A percentile compares a stretch with the other conserved stretches of the same genome.
phyloP scores from a whole-genome alignment of 2,329 filamentous ascomycete species.

The Purpureocillium takamizusanense region DNA sequence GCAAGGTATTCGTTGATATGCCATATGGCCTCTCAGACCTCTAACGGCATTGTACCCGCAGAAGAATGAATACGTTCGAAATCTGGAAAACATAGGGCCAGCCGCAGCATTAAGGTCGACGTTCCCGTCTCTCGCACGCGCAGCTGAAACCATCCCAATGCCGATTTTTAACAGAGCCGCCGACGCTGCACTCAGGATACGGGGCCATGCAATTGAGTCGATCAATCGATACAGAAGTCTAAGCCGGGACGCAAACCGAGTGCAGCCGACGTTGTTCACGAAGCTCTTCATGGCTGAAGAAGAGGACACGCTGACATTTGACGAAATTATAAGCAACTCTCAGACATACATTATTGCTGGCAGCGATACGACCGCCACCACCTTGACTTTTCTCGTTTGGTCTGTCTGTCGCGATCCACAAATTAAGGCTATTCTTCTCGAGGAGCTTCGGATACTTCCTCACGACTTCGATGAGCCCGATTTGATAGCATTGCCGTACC shows the following conservation, averaged over 20 bases:
- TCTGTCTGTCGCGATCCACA: constrained; percentile 19
- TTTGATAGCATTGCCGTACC: constrained; percentile 21
- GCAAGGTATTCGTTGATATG: constrained; percentile 25
- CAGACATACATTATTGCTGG: constrained; percentile 37
- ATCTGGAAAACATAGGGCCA: constrained; percentile 20
- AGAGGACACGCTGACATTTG: constrained; percentile 11
- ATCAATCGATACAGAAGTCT: constrained; percentile 15
- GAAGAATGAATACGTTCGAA: constrained; percentile 26
- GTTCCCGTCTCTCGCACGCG: constrained; percentile 16
- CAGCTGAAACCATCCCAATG: constrained; percentile 12
- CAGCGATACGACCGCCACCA: constrained; percentile 40
- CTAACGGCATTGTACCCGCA: neutral
- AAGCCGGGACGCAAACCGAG: constrained; percentile 9
- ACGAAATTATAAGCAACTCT: constrained; percentile 29
- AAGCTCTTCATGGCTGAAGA: constrained; percentile 24
- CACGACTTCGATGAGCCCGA: constrained; percentile 8
- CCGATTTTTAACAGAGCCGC: constrained; percentile 10
- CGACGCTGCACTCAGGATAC: constrained; percentile 6
- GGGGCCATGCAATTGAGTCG: constrained; percentile 15
- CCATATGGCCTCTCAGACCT: no score
- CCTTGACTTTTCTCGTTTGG: constrained; percentile 38
- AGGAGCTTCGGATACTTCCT: constrained; percentile 25
- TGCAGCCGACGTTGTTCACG: constrained; percentile 23
- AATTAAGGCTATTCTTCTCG: constrained; percentile 19
- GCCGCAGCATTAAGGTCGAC: constrained; percentile 13